Percentiles rank a stretch among this genome's conserved stretches.
Conservation (phyloP, 1,139 yeast genomes). For the Pichia sp. region DNA sequence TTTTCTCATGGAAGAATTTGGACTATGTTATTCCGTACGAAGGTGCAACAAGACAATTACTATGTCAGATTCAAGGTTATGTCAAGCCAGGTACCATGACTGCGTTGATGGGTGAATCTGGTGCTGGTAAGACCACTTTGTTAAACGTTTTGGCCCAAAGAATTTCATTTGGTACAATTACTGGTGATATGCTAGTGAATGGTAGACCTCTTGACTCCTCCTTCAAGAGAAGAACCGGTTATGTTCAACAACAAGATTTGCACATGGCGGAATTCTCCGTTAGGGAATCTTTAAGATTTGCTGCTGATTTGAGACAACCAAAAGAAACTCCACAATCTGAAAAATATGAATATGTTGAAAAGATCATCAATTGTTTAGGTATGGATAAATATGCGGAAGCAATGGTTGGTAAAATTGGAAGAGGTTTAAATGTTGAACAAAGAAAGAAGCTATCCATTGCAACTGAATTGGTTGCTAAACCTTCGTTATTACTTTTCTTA, state of each 20-base stretch:
- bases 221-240: conserved; percentile 47
- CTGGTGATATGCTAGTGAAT: conserved; percentile 49
- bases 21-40: conserved; percentile 44
- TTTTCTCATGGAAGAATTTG: conserved; percentile 47
- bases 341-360: conserved; percentile 42
- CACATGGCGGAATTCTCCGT: conserved; percentile 46
- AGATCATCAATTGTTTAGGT: conserved; percentile 38
- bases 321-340: conserved; percentile 37
- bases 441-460: conserved; percentile 55
- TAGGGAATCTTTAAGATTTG: conserved; percentile 43
- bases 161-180: conserved; percentile 40
- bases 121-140: conserved; percentile 65
- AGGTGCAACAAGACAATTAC: conserved; percentile 31
- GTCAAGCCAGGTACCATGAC: conserved; percentile 52
- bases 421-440: conserved; percentile 55
- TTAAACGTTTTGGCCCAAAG: conserved; percentile 51
- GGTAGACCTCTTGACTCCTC: conserved; percentile 37
- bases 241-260: conserved; percentile 52
- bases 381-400: conserved; percentile 51
- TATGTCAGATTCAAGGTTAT: conserved; percentile 41
- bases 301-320: conserved; percentile 49
- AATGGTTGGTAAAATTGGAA: conserved; percentile 44
- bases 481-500: conserved; percentile 38
- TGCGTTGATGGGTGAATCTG: conserved; percentile 65
- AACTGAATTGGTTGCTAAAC: conserved; percentile 45